Base-by-base conservation (phyloP, 495 filamentous ascomycete genomes). In the Penicillium canescens region DNA sequence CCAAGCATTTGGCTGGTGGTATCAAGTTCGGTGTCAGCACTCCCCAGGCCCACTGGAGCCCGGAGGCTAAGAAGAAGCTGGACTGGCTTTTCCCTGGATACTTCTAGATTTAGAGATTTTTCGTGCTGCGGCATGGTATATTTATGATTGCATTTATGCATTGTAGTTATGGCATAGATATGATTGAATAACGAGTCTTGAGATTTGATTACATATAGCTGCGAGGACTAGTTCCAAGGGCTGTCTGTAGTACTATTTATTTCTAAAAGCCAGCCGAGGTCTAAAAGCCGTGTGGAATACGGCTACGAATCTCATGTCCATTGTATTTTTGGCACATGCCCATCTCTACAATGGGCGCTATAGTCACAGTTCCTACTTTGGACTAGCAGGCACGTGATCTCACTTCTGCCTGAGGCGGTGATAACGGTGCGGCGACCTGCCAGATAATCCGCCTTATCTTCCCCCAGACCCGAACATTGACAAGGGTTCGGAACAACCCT, bases 11-110 rank as follows among this genome's bases (percentile, higher is more conserved):
- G 12, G 72, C 66, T 52, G 73, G 74, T 6, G 65, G 67, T 16
- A 72, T 88, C 59, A 86, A 86, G 71, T 90, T 89, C 49, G 74
- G 76, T 16, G 53, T 79, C 56, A 90, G 85, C 73, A 91, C 89
- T 38, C 82, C 87, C 53, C 79, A 79, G 49, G 75, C 78, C 12
- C 80, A 86, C 41, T 79, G 87, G 60, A 77, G 76, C 36, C 75
- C 78, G 1, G 86, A 88, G 69, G 83, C 82, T 7, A 68, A 81
- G 63, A 82, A 86, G 79, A 85, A 82, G 73, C 71, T 93, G 44
- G 76, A 86, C 64, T 96, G 84, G 75, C 66, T 97, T 54, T 94
- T 92, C 72, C 89, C 89, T 21, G 71, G 70, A 2, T 75, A 77
- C 56, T 78, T 76, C 50, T 65, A 54, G 49, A 31, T 52, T 18